A percentile compares a stretch with the other conserved stretches of the same genome.
phyloP scores from a whole-genome alignment of 139 green algal genomes.

The Closterium sp. region DNA sequence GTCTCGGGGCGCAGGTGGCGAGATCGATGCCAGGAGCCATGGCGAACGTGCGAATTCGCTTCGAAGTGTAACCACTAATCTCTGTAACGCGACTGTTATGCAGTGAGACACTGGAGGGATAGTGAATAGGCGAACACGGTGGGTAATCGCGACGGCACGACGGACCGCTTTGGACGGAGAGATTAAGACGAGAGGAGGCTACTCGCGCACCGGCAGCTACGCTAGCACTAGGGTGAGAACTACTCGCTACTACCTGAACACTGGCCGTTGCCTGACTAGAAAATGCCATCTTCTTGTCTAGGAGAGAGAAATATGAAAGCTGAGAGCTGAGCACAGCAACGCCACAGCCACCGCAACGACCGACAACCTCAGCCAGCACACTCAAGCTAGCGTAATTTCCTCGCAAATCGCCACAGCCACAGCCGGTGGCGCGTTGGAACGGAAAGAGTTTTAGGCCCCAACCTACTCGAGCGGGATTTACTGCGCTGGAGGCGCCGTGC shows the following conservation, averaged over 20 bases:
- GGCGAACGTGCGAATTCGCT: neutral
- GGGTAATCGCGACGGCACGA: neutral
- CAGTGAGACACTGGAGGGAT: neutral
- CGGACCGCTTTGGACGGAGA: neutral
- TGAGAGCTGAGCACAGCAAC: neutral
- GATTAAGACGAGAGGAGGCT: neutral
- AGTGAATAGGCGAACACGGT: neutral
- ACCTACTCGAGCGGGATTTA: neutral
- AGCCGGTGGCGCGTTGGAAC: neutral
- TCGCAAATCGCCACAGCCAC: neutral
- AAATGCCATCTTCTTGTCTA: neutral
- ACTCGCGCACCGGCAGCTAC: neutral
- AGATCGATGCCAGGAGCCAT: neutral
- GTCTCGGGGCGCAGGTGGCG: neutral
- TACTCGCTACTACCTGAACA: neutral
- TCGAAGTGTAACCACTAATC: neutral
- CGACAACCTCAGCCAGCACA: too few relatives aligned
- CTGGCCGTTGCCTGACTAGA: neutral
- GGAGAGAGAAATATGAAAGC: neutral
- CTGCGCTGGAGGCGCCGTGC: neutral
- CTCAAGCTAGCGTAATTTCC: neutral
- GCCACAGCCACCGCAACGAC: neutral
- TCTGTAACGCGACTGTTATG: neutral
- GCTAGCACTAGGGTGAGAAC: neutral
- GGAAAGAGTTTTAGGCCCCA: neutral